Base-by-base conservation (phyloP, 2,329 filamentous ascomycete species). In the Cladophialophora chaetospira region DNA sequence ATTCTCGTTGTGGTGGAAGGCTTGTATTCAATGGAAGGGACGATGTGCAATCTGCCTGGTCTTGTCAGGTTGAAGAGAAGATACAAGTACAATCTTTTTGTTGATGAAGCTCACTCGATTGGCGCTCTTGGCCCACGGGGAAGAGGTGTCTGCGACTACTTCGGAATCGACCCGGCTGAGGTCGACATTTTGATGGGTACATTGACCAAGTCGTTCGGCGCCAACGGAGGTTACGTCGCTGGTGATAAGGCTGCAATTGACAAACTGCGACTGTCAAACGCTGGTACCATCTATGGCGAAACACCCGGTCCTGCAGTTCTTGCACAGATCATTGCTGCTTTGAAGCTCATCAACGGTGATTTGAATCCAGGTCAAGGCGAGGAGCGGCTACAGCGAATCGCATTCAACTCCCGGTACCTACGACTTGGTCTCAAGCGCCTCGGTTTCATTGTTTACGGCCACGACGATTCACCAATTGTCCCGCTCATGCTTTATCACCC, bases 21-120 rank as follows among this genome's bases (percentile, higher is more conserved):
- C 66, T 82, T 99, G 17, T 99, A 99, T 80, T 97, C 93, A 1
- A 99, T 99, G 94, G 94, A 99, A 77, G 94, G 94, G 46, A 97
- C 92, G 64, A 96, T 99, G 89, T 94, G 90, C 75, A 94, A 99
- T 72, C 83, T 99, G n/a, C 94, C 94, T 1, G 90, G 90, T 60
- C 79, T 99, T 48, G 77, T 99, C 57, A 83, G 81, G 48, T 81
- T 99, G 64, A 97, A 96, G 83, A 87, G 87, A 72, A 91, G 89
- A 74, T 99, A 99, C 85, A 97, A 96, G 79, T 99, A 96, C 77
- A 84, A 91, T 70, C 83, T 99, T 2, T 99, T 96, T 69, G 82
- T 99, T 58, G 94, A 99, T 68, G 94, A 99, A 75, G 94, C 94
- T 31, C 94, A 99, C 78, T 97, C 92, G 10, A 84, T 99, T 59